Percentiles rank a stretch among this genome's conserved stretches.
These are phyloP conservation scores for Peronospora destructor DNA, from an alignment of 352 stramenopile genomes.

Conservation along the genomic window DNA sequence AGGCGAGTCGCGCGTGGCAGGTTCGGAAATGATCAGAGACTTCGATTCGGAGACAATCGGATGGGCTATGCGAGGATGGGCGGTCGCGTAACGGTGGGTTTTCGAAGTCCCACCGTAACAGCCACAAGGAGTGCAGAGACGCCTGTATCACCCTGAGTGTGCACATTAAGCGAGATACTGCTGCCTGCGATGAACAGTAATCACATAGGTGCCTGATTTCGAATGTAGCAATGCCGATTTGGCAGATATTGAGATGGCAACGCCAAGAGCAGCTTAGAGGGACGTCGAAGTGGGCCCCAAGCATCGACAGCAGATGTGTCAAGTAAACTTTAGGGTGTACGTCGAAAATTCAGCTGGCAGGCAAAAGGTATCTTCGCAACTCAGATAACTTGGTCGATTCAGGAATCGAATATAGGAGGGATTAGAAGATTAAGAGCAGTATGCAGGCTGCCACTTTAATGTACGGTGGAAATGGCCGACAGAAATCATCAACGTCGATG, in stretches of 20 bases:
- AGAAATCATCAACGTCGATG: too few relatives aligned
- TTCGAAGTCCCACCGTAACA: slow-evolving; percentile 1
- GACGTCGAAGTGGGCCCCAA: not conserved
- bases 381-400: not conserved
- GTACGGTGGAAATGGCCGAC: too few relatives aligned
- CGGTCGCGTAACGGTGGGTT: slow-evolving; percentile 1
- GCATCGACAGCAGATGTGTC: too few relatives aligned
- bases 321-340: too few relatives aligned
- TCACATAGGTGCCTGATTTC: not conserved
- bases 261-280: not conserved
- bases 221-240: not conserved
- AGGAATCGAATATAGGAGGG: slow-evolving; percentile 9
- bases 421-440: not conserved
- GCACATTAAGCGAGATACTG: not conserved
- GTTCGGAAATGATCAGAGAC: slow-evolving; percentile 12
- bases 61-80: not conserved
- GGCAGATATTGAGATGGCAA: not conserved
- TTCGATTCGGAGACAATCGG: not conserved
- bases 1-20: slow-evolving; percentile 1
- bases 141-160: not conserved
- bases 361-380: too few relatives aligned
- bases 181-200: not conserved
- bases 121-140: slow-evolving; percentile 1
- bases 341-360: too few relatives aligned
- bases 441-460: not conserved